Percentiles rank a stretch among this genome's conserved stretches.
These are phyloP conservation scores for Amylocystis lapponica DNA, from an alignment of 768 basidiomycete species.

Conservation along the genomic window DNA sequence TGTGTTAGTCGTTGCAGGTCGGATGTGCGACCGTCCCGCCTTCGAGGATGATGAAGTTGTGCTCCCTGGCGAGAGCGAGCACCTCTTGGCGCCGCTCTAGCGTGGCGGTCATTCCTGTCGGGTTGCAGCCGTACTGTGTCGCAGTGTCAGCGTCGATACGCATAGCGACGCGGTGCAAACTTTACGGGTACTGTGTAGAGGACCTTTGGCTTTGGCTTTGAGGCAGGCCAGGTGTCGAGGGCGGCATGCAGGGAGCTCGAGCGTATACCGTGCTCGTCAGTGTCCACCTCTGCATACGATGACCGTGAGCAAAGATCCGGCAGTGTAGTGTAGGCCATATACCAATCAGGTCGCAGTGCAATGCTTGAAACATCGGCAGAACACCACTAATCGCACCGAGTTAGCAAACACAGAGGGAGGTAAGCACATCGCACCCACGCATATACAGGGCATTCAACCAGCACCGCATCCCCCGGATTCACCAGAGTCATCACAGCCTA, in stretches of 20 bases:
- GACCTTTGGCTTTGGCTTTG: slow-evolving; percentile 69
- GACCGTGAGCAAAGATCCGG: neutral
- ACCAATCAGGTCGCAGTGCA: slow-evolving; percentile 59
- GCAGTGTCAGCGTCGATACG: neutral
- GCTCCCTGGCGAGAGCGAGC: slow-evolving; percentile 65
- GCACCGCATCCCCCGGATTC: slow-evolving; percentile 74
- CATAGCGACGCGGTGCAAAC: too few species aligned
- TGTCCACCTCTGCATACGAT: slow-evolving; percentile 59
- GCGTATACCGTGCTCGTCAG: slow-evolving; percentile 69
- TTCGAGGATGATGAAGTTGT: slow-evolving; percentile 84
- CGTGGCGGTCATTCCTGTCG: slow-evolving; percentile 77
- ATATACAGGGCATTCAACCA: slow-evolving; percentile 83
- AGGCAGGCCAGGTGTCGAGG: slow-evolving; percentile 71
- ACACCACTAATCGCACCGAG: slow-evolving; percentile 55
- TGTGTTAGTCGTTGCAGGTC: too few species aligned
- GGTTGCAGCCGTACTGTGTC: slow-evolving; percentile 86
- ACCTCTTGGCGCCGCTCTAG: slow-evolving; percentile 66
- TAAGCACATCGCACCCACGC: slow-evolving; percentile 39
- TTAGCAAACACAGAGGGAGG: neutral
- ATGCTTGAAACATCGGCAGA: slow-evolving; percentile 54
- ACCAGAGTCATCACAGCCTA: slow-evolving; percentile 73
- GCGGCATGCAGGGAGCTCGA: slow-evolving; percentile 56
- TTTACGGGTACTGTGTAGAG: slow-evolving; percentile 78
- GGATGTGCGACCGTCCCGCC: slow-evolving; percentile 36
- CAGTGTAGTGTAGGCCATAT: too few species aligned